Evolutionary conservation across 768 basidiomycete genomes (phyloP).

Genomic region (Gymnopilus dilepis): DNA sequence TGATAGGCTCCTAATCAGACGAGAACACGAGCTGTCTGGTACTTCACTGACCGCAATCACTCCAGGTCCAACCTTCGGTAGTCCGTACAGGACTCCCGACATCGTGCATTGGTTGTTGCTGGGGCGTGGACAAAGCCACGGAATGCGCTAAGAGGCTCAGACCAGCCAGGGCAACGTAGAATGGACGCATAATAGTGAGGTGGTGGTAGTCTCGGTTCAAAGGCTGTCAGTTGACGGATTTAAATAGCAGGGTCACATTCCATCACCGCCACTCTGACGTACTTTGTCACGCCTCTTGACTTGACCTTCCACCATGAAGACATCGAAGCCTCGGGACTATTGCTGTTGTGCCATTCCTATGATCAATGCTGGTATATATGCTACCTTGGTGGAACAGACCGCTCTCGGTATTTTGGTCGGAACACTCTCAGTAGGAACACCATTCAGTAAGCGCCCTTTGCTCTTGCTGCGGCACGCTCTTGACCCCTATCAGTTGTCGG

Average conservation of each 20-base stretch:
- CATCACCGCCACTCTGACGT: slow-evolving; percentile 14
- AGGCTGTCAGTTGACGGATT: background rate
- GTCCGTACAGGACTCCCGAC: slow-evolving; percentile 33
- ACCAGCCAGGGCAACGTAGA: slow-evolving; percentile 21
- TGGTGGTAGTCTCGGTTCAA: slow-evolving; percentile 13
- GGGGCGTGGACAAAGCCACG: slow-evolving; percentile 29
- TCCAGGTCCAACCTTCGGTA: slow-evolving; percentile 65
- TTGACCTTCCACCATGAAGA: slow-evolving; percentile 40
- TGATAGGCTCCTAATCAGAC: slow-evolving; percentile 10
- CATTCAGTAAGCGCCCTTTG: slow-evolving; percentile 62
- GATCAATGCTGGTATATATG: slow-evolving; percentile 89
- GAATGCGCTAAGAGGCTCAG: slow-evolving; percentile 25
- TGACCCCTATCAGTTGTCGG: slow-evolving; percentile 70
- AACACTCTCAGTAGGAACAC: slow-evolving; percentile 76
- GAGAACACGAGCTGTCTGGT: background rate
- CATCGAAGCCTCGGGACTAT: slow-evolving; percentile 73
- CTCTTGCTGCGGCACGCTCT: slow-evolving; percentile 8
- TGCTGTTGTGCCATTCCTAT: slow-evolving; percentile 94
- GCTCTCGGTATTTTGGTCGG: slow-evolving; percentile 68
- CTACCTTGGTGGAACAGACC: slow-evolving; percentile 78
- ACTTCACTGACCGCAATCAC: slow-evolving; percentile 70
- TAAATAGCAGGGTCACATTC: slow-evolving; percentile 5
- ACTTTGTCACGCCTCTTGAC: slow-evolving; percentile 22
- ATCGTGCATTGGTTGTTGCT: slow-evolving; percentile 28
- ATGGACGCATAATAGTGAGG: slow-evolving; percentile 24